Percentiles rank a stretch among this genome's conserved stretches.
These are phyloP conservation scores for Beauveria bassiana DNA, from an alignment of 2,329 filamentous ascomycete species.

Conservation along the genomic window DNA sequence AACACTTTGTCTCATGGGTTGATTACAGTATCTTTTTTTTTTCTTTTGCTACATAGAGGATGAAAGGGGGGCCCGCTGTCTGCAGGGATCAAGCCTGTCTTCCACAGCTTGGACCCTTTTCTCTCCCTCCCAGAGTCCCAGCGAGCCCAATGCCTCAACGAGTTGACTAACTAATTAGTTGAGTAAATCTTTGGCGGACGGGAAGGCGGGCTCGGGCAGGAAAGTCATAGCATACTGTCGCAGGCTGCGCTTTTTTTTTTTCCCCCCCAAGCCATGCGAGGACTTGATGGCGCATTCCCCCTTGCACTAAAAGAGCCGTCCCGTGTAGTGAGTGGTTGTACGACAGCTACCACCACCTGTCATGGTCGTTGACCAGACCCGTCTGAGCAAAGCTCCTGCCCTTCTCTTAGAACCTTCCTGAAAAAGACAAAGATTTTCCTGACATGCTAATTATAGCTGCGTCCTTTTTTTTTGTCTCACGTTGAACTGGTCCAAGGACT, in stretches of 20 bases:
- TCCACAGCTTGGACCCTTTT: background rate
- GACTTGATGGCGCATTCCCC: background rate
- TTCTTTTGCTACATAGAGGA: background rate
- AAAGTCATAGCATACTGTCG: conserved; percentile 2
- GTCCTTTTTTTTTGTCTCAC: background rate
- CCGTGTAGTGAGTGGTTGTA: background rate
- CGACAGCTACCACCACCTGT: background rate
- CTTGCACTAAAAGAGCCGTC: background rate
- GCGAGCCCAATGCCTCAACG: background rate
- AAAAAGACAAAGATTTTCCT: no score
- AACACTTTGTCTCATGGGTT: background rate
- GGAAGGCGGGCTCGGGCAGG: background rate
- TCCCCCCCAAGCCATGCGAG: background rate
- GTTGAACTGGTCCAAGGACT: background rate
- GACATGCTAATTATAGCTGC: background rate
- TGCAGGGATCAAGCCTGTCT: background rate
- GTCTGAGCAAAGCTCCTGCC: background rate
- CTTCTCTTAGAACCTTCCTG: no score
- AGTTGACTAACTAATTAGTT: no score
- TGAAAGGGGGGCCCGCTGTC: background rate
- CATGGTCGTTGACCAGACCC: background rate
- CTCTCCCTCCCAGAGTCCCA: background rate
- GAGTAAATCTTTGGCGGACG: background rate
- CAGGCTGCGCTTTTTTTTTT: background rate
- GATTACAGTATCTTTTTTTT: background rate